Conservation (phyloP, 768 basidiomycete species). For the Pulveroboletus ravenelii region DNA sequence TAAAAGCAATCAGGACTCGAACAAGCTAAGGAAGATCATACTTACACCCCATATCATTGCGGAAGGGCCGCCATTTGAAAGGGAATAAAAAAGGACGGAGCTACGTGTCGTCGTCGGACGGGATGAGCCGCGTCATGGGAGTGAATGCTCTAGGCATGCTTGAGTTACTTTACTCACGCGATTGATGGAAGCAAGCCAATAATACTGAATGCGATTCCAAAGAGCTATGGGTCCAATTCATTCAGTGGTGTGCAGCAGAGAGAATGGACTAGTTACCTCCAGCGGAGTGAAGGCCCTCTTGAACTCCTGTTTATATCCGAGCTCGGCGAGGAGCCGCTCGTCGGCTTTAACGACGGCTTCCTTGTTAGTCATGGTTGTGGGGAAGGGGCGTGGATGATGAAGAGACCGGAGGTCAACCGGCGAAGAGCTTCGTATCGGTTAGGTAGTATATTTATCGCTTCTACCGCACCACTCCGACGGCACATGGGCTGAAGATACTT, state of each 20-base stretch:
- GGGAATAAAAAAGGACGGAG: slow-evolving; percentile 41
- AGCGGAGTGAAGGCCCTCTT: slow-evolving; percentile 34
- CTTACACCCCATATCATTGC: slow-evolving; percentile 45
- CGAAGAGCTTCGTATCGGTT: not conserved
- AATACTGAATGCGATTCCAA: slow-evolving; percentile 67
- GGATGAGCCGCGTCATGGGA: not conserved
- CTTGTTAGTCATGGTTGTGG: slow-evolving; percentile 12
- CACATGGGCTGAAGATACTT: too few relatives aligned
- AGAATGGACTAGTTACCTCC: slow-evolving; percentile 16
- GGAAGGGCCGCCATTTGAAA: slow-evolving; percentile 49
- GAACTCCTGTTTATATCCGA: slow-evolving; percentile 38
- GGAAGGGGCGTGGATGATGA: not conserved
- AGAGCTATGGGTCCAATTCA: slow-evolving; percentile 42
- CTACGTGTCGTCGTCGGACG: slow-evolving; percentile 16
- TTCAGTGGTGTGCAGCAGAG: not conserved
- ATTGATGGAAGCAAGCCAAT: slow-evolving; percentile 67
- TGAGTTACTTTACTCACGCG: slow-evolving; percentile 38
- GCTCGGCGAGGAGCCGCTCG: slow-evolving; percentile 30
- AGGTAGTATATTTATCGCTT: too few relatives aligned
- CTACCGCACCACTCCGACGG: too few relatives aligned
- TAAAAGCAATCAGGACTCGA: not conserved
- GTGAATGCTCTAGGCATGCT: not conserved
- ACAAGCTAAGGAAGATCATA: not conserved
- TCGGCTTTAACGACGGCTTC: slow-evolving; percentile 18
- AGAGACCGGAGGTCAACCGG: too few relatives aligned